Conservation (phyloP, 208 protist genomes). For the Balamuthia mandrillaris region DNA sequence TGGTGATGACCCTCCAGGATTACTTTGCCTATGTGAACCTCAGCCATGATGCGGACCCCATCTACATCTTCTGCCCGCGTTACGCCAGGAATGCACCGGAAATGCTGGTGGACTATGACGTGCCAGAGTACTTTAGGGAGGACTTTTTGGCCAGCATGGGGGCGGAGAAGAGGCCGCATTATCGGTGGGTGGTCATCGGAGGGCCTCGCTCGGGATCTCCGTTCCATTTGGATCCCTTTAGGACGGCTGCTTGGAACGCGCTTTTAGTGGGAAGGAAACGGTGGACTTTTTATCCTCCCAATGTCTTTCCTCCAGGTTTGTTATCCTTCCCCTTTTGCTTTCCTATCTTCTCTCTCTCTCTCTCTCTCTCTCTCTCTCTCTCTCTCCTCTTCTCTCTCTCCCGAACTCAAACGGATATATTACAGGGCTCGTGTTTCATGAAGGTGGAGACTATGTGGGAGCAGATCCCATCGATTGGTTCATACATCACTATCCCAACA, state of each 20-base stretch:
- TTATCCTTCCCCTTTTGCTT: too few species aligned
- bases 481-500: slow-evolving; percentile 22
- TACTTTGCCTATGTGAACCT: not conserved
- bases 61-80: slow-evolving; percentile 33
- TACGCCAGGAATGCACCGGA: not conserved
- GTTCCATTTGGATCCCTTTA: slow-evolving; percentile 40
- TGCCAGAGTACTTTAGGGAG: slow-evolving; percentile 6
- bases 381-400: not conserved
- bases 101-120: slow-evolving; percentile 26
- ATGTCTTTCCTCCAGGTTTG: not conserved
- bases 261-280: slow-evolving; percentile 10
- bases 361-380: too few species aligned
- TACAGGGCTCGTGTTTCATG: not conserved
- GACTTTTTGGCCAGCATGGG: slow-evolving; percentile 32
- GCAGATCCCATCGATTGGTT: slow-evolving; percentile 34
- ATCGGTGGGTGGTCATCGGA: slow-evolving; percentile 21
- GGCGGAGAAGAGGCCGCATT: not conserved
- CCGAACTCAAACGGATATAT: not conserved
- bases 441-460: not conserved
- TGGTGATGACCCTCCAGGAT: slow-evolving; percentile 24
- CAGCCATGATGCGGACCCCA: slow-evolving; percentile 30
- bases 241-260: slow-evolving; percentile 30
- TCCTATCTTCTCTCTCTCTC: too few species aligned
- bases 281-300: slow-evolving; percentile 25
- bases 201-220: slow-evolving; percentile 17